Evolutionary conservation across 345 rosid species (phyloP), one percentile per base, ranked within the genome.

Genomic region (Reutealis trisperma): DNA sequence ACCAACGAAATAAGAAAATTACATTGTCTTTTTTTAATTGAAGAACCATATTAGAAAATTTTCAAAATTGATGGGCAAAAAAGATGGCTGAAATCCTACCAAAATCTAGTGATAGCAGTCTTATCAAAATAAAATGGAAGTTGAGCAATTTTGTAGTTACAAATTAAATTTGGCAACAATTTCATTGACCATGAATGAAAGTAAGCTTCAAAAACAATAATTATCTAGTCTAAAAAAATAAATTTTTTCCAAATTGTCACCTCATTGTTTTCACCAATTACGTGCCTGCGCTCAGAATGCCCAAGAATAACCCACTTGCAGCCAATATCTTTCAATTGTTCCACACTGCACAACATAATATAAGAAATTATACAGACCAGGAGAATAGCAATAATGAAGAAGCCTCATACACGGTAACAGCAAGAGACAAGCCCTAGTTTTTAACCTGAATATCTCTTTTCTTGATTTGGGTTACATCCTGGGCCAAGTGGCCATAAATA

Each of bases 261-360:
- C 93, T 90, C 91, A 84, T 94, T 86, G 61, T 90, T 89, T 88
- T 96, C 99, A 30, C 99, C 99, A 15, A 92, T 93, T 71, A 93
- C 44, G 66, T 96, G 98, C 77, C 99, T 96, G 69, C 99, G 88
- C 77, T 96, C 99, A 21, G 98, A 96, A 84, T 96, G 99, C 70
- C 99, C 99, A 72, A 92, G 95, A 85, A 96, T 87, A 73, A 90
- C 99, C 99, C 98, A 93, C 84, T 92, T 91, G 90, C 97, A 92
- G 76, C 98, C 99, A 45, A 87, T 71, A 81, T 96, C 98, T 84
- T 88, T 94, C 79, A 96, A 70, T 81, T 96, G 99, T 79, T 96
- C 99, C 82, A 88, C 98, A 60, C 99, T 96, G 77, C 65, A 85
- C 71, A 72, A 79, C 21, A 59, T 18, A 70, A 76, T 59, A 67